Evolutionary conservation across 495 filamentous ascomycete species (phyloP), one percentile per base, ranked within the genome.

Genomic region (Pseudomonodictys pantanalensis): DNA sequence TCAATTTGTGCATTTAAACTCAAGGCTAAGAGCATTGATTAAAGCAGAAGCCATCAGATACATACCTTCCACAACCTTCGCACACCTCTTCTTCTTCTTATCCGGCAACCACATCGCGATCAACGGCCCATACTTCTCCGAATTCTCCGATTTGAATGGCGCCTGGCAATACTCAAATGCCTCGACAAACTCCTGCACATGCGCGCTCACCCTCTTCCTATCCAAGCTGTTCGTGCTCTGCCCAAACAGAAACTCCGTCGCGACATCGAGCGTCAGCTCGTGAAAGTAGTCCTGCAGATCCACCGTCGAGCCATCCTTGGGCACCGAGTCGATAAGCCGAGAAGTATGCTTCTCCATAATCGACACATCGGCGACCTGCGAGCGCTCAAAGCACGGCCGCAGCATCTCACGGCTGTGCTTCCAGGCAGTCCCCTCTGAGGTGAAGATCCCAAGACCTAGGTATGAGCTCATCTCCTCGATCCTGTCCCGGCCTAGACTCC

Each of bases 161-260:
- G 71, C 51, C 24, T 53, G 35, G 23, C 54, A 55, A 28, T 60
- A 60, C 23, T 66, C 57, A 41, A 60, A 66, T 10, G 62, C 50
- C 7, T 44, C 52, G 28, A 64, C 59, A 33, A 69, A 72, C 30
- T 63, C 55, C 9, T 68, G 50, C 8, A 52, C 25, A 22, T 56
- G 30, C 11, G 66, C 53, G 35, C 69, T 68, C 1, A 68, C 41
- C 1, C 2, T 42, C 11, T n/a, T 17, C 18, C 48, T 55, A 10
- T 49, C 65, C 1, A 81, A 64, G 0, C 69, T 68, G n/a, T 78
- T 59, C 3, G 74, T 74, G 15, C 76, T 78, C 50, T 81, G 76
- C 0, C 88, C 88, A 55, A 90, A 86, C 2, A 92, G 75, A 68
- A 91, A 87, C 58, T 90, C 85, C 0, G 86, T 89, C 0, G 85